Evolutionary conservation across 495 filamentous ascomycete species (phyloP), one percentile per base, ranked within the genome.

Genomic region (Collariella sp.): DNA sequence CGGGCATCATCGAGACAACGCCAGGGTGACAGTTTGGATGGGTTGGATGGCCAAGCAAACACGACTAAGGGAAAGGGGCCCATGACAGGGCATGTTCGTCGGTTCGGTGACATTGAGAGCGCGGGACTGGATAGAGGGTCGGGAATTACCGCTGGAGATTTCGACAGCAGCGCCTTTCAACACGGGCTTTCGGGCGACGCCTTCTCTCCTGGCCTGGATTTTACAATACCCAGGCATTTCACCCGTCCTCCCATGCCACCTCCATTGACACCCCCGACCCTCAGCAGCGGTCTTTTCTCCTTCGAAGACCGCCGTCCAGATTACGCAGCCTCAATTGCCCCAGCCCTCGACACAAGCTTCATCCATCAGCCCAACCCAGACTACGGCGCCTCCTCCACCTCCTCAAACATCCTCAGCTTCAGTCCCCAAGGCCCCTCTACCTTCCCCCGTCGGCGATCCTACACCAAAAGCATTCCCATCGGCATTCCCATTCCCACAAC

Each of bases 321-420:
- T 59, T 59, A 63, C 38, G 63, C 70, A 9, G 65, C 63, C 46
- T 75, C 72, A 46, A 60, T 66, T 22, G 61, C 67, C 22, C 67
- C 65, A 24, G 66, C 62, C 22, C 58, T 71, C 16, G 70, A 73
- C 19, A 62, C 59, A 20, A 61, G 56, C 56, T 72, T 76, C 56
- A 70, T 72, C 46, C 62, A 71, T 33, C 70, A 67, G 49, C 62
- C 67, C 1, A 72, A 73, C 29, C 71, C 69, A 10, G 69, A 74
- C 49, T 70, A 72, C 51, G 62, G 58, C 24, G 61, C 60, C 22
- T 54, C 48, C 23, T 68, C 72, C 0, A 67, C 62, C 1, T 68
- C 70, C 0, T 56, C 61, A 5, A 56, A 58, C 40, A 41, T 62
- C 12, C 53, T 45, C 33, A 54, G 58, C 40, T 60, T 65, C 3